These are phyloP conservation scores for Herpetospermum pedunculosum DNA, from an alignment of 306 rosid species.

Conservation along the genomic window DNA sequence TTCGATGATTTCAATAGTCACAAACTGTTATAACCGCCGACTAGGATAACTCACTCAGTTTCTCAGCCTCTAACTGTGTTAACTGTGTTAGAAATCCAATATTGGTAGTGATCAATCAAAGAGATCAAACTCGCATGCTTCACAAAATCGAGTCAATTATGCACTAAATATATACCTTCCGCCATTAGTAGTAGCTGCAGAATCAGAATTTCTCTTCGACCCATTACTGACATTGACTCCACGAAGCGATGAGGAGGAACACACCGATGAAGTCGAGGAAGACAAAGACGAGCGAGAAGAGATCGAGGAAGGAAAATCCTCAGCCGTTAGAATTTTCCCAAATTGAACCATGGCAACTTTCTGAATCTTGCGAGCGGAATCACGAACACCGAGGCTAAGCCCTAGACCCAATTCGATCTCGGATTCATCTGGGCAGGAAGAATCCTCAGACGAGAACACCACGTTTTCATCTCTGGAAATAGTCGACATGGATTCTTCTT, in stretches of 20 bases:
- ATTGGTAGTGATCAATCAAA: neutral
- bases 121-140: neutral
- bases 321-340: slow-evolving; percentile 61
- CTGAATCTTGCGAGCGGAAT: slow-evolving; percentile 17
- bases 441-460: slow-evolving; percentile 72
- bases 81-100: neutral
- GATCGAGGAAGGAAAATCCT: slow-evolving; percentile 42
- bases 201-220: slow-evolving; percentile 70
- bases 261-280: slow-evolving; percentile 27
- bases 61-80: too few relatives aligned
- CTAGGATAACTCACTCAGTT: too few relatives aligned
- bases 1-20: too few relatives aligned
- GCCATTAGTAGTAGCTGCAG: slow-evolving; percentile 39
- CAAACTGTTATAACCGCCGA: too few relatives aligned
- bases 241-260: slow-evolving; percentile 36
- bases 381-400: slow-evolving; percentile 39
- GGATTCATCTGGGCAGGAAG: slow-evolving; percentile 66
- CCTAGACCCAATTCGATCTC: slow-evolving; percentile 80
- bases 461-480: slow-evolving; percentile 60
- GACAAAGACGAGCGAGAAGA: slow-evolving; percentile 25
- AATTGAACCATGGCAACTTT: slow-evolving; percentile 17
- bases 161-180: slow-evolving; percentile 27
- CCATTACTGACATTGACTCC: slow-evolving; percentile 39
- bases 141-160: neutral
- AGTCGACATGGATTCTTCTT: slow-evolving; percentile 38